Evolutionary conservation across 1,139 yeast genomes (phyloP).

Genomic region (Pichia terricola): DNA sequence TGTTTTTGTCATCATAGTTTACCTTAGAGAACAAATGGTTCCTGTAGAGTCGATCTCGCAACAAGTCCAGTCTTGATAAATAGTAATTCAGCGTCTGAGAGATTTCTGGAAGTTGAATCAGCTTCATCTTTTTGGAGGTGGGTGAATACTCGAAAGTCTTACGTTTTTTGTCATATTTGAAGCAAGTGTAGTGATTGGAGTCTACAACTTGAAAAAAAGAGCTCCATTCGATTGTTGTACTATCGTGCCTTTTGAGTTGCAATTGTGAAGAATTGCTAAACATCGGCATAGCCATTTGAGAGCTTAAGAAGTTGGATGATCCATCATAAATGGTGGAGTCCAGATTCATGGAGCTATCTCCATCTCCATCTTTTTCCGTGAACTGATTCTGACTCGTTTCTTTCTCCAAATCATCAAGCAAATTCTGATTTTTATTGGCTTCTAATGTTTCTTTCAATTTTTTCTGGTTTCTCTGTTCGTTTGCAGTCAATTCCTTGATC

Average conservation of each 20-base stretch:
- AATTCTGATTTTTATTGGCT: neutral
- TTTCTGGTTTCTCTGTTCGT: slow-evolving; percentile 11
- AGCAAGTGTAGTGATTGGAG: slow-evolving; percentile 58
- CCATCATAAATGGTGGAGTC: slow-evolving; percentile 2
- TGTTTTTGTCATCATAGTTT: slow-evolving; percentile 32
- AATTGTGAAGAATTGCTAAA: neutral
- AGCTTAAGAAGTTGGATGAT: slow-evolving; percentile 1
- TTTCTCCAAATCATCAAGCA: neutral
- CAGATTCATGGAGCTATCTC: slow-evolving; percentile 2
- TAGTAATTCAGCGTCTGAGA: slow-evolving; percentile 29
- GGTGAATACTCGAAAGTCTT: slow-evolving; percentile 45
- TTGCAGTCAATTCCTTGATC: slow-evolving; percentile 38
- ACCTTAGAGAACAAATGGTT: slow-evolving; percentile 63
- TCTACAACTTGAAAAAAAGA: slow-evolving; percentile 63
- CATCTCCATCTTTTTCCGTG: neutral
- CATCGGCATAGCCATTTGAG: neutral
- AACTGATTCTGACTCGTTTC: neutral
- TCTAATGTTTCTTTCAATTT: neutral
- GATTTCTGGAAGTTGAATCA: slow-evolving; percentile 15
- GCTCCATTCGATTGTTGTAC: slow-evolving; percentile 43
- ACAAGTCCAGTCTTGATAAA: slow-evolving; percentile 44
- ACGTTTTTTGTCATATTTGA: slow-evolving; percentile 52
- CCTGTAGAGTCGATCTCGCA: slow-evolving; percentile 63
- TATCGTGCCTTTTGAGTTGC: slow-evolving; percentile 24
- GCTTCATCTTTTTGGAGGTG: neutral